Evolutionary conservation across 495 filamentous ascomycete genomes (phyloP).

Genomic region (Immersiella caudata): DNA sequence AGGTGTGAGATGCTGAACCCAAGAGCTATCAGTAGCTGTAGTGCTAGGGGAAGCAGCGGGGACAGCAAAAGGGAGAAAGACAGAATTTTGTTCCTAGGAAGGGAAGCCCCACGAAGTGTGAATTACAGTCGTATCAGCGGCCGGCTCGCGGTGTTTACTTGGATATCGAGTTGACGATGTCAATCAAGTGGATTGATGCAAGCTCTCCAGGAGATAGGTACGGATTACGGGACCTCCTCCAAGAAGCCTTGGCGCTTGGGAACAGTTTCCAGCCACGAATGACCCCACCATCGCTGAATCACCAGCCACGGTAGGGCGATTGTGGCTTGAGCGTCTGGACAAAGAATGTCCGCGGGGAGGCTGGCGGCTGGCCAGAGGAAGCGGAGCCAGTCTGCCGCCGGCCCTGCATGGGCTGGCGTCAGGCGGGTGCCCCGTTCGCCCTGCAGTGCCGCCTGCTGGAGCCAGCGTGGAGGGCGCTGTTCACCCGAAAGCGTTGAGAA

Average conservation of each 20-base stretch:
- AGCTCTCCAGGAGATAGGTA: neutral
- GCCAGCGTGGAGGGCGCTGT: neutral
- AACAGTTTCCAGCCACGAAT: neutral
- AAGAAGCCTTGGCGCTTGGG: constrained; percentile 7
- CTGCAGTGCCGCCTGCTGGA: neutral
- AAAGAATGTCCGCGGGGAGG: neutral
- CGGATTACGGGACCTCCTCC: neutral
- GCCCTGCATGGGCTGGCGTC: constrained; percentile 3
- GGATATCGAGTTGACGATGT: constrained; percentile 12
- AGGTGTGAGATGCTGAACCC: neutral
- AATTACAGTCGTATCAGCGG: neutral
- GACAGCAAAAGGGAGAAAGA: neutral
- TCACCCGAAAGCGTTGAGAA: constrained; percentile 9
- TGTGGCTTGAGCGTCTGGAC: neutral
- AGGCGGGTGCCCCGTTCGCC: neutral
- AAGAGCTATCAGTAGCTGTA: neutral
- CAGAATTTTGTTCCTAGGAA: neutral
- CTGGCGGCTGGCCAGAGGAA: neutral
- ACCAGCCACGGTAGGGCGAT: neutral
- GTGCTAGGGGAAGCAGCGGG: neutral
- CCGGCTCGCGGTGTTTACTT: neutral
- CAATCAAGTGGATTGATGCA: constrained; percentile 11
- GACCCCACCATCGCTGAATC: constrained; percentile 1
- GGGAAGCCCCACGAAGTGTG: neutral
- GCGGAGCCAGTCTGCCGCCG: neutral